These are phyloP conservation scores for Ophiostoma sp. DNA, from an alignment of 2,329 filamentous ascomycete species.

Conservation along the genomic window DNA sequence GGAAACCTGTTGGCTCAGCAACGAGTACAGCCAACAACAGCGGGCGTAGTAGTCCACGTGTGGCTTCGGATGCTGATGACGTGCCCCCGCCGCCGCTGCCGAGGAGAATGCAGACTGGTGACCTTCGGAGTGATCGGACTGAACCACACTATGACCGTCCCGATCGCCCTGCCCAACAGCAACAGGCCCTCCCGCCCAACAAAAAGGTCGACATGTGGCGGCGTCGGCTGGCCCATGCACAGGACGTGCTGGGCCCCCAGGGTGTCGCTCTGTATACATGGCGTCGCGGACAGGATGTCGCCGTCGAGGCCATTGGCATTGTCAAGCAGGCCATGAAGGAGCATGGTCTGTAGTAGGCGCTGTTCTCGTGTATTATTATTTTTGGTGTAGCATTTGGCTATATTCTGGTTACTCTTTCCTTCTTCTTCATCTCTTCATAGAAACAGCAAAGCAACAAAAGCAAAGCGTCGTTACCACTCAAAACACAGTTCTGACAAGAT, in stretches of 20 bases:
- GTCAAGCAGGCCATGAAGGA: constrained; percentile 55
- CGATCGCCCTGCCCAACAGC: constrained; percentile 28
- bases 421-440: not conserved
- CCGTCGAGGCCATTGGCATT: constrained; percentile 64
- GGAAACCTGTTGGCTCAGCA: constrained; percentile 16
- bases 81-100: constrained; percentile 26
- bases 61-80: constrained; percentile 24
- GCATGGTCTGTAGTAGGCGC: not conserved
- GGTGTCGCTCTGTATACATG: constrained; percentile 72
- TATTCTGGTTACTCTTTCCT: not conserved
- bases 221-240: constrained; percentile 65
- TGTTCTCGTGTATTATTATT: not conserved
- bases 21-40: constrained; percentile 40
- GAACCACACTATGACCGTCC: constrained; percentile 24
- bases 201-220: constrained; percentile 75
- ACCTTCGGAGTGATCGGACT: constrained; percentile 24
- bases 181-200: constrained; percentile 42
- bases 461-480: not conserved
- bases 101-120: constrained; percentile 18
- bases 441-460: not conserved
- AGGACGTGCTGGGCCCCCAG: constrained; percentile 59
- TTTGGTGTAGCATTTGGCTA: not conserved
- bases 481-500: not conserved
- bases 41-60: constrained; percentile 22
- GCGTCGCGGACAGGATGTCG: constrained; percentile 70